A percentile compares a stretch with the other conserved stretches of the same genome.
phyloP scores from a whole-genome alignment of 805 yeast genomes.

The Maudiozyma serrabonitensis region DNA sequence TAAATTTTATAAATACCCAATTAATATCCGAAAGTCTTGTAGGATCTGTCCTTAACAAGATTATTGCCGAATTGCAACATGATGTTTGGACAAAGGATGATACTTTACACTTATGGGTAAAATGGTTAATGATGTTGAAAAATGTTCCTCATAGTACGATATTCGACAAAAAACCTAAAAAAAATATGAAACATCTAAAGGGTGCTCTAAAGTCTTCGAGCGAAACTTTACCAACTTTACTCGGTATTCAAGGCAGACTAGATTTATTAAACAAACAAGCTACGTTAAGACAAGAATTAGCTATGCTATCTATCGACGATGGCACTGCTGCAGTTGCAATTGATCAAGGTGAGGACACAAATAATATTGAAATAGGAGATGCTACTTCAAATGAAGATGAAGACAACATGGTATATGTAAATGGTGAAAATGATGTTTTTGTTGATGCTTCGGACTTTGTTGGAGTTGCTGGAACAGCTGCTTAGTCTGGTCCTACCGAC shows the following conservation, averaged over 20 bases:
- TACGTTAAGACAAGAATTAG: conserved; percentile 48
- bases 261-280: conserved; percentile 71
- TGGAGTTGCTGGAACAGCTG: neutral
- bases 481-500: neutral
- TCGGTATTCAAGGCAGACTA: conserved; percentile 79
- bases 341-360: conserved; percentile 12
- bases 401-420: conserved; percentile 28
- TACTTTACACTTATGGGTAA: conserved; percentile 53
- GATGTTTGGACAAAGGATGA: conserved; percentile 20
- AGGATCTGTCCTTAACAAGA: conserved; percentile 35
- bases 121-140: conserved; percentile 65
- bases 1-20: conserved; percentile 29
- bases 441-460: conserved; percentile 31
- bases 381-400: conserved; percentile 32
- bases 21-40: conserved; percentile 34
- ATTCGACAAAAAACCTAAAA: conserved; percentile 27
- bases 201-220: conserved; percentile 44
- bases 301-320: conserved; percentile 30
- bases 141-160: conserved; percentile 33
- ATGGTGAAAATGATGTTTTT: conserved; percentile 39
- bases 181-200: conserved; percentile 46
- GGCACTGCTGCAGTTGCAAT: conserved; percentile 17
- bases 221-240: conserved; percentile 54
- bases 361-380: conserved; percentile 25
- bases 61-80: conserved; percentile 38